These are phyloP conservation scores for Diplodia intermedia DNA, from an alignment of 2,329 filamentous ascomycete genomes.

Conservation along the genomic window DNA sequence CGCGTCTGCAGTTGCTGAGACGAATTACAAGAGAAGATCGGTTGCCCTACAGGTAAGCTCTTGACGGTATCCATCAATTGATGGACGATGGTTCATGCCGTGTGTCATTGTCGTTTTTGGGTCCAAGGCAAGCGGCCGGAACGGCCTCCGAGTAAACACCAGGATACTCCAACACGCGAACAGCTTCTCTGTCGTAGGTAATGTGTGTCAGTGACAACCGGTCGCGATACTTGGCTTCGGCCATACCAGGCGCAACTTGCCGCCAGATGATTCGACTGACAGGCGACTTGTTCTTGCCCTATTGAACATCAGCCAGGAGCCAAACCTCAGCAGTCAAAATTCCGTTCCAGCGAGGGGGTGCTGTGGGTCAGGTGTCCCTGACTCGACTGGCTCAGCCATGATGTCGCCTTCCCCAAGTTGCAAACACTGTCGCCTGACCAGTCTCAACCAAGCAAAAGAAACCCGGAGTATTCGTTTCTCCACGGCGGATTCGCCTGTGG, in stretches of 20 bases:
- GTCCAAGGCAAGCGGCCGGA: background rate
- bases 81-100: background rate
- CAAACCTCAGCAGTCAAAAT: background rate
- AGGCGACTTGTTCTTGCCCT: background rate
- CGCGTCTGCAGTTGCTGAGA: background rate
- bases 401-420: background rate
- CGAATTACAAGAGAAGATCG: background rate
- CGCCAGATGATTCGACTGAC: background rate
- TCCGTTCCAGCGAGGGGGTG: background rate
- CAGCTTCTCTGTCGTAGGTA: background rate
- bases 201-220: background rate
- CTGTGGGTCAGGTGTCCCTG: background rate
- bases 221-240: background rate
- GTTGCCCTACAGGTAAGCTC: background rate
- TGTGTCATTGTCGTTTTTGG: background rate
- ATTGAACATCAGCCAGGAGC: background rate
- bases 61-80: background rate
- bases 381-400: background rate
- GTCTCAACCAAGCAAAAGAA: background rate
- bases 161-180: background rate
- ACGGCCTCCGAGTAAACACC: background rate
- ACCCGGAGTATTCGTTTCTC: background rate
- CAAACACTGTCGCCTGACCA: slow-evolving; percentile 1
- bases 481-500: background rate
- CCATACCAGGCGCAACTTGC: background rate